Base-by-base conservation (phyloP, 345 rosid genomes). In the Geranium brycei region DNA sequence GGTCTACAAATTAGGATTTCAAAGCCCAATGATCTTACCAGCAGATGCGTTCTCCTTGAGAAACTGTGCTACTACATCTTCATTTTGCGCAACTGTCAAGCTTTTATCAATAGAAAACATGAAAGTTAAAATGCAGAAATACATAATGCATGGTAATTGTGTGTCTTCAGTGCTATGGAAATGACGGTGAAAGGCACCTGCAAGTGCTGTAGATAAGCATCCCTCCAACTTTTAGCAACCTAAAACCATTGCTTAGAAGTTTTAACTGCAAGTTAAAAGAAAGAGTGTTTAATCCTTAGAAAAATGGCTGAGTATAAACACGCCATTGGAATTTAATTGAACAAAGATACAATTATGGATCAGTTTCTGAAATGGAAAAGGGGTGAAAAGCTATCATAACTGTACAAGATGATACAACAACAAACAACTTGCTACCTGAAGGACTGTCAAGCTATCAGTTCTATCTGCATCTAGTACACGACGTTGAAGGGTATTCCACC, bases 121-220 rank as follows among this genome's bases (percentile, higher is more conserved):
- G 30, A 23, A 57, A 47, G 57, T 59, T 38, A 35, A 31, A 66
- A 51, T 41, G 57, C 35, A 40, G 19, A 16, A 19, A 16, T 17
- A 19, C 32, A 41, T 51, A 0, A 35, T 56, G 57, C 2, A 13
- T 19, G 31, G 30, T 16, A 51, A 16, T 55, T 47, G 57, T 8
- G 62, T 32, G 64, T 8, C 16, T 58, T 23, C 18, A 31, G 13
- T 40, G 14, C 19, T 4, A 5, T 32, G 19, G n/a, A 5, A 61
- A 56, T 56, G 41, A 32, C 41, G n/a, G 40, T 28, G 40, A 19
- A 61, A 64, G 62, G 41, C 62, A 87, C 95, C 96, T 92, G 91
- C 99, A 92, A 68, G 97, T 92, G 82, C 99, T 92, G 78, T 90
- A 87, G 60, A 90, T 84, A 23, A 92, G 87, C 5, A 76, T 74